These are phyloP conservation scores for Warburgia ugandensis DNA, from an alignment of 164 flowering plant species.

Conservation along the genomic window DNA sequence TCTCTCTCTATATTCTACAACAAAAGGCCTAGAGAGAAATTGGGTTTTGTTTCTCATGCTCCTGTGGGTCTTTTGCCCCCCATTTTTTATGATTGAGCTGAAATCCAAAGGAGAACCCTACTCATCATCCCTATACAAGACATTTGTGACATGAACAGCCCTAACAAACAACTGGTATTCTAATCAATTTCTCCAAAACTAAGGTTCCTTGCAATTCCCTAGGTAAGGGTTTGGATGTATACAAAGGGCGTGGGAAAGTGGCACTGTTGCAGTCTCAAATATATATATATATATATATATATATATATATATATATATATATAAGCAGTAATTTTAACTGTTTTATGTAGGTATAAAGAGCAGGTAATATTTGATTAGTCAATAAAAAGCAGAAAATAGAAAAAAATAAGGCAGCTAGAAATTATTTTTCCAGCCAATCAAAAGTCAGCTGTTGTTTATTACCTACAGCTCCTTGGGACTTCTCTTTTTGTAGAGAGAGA, in stretches of 20 bases:
- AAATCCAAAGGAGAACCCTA: slow-evolving; percentile 12
- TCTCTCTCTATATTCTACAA: not conserved
- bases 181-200: not conserved
- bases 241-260: not conserved
- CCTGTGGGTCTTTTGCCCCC: not conserved
- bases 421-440: too few species aligned
- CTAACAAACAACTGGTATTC: slow-evolving; percentile 8
- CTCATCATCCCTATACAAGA: slow-evolving; percentile 5
- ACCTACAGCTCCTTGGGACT: too few species aligned
- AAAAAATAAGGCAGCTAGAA: too few species aligned
- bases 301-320: too few species aligned
- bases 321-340: too few species aligned
- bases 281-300: too few species aligned
- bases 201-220: slow-evolving; percentile 4
- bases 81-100: slow-evolving; percentile 10
- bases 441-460: too few species aligned
- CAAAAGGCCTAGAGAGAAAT: slow-evolving; percentile 5
- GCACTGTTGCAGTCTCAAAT: too few species aligned
- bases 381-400: too few species aligned
- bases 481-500: too few species aligned
- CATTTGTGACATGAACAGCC: slow-evolving; percentile 5
- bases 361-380: too few species aligned
- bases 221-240: not conserved
- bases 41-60: slow-evolving; percentile 11
- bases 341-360: too few species aligned